Evolutionary conservation across 768 basidiomycete genomes (phyloP).

Genomic region (Mycena vulgaris): DNA sequence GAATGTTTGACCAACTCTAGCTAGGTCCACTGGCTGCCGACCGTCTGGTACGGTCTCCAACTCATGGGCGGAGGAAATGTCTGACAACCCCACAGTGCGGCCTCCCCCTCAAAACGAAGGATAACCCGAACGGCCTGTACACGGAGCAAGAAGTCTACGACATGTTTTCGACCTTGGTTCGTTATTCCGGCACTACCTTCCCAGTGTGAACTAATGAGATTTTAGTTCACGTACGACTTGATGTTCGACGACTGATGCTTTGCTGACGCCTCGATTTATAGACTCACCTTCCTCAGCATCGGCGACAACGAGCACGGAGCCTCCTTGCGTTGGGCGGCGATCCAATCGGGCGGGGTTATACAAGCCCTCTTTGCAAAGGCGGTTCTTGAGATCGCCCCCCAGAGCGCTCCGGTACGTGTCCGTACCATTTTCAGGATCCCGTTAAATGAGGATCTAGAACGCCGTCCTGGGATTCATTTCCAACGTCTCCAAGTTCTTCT

Average conservation of each 20-base stretch:
- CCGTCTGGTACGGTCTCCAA: constrained; percentile 49
- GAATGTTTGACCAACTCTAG: constrained; percentile 60
- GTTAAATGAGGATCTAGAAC: constrained; percentile 42
- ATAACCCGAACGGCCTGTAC: no score
- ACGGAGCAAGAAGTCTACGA: constrained; percentile 60
- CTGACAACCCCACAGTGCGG: constrained; percentile 48
- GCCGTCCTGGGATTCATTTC: constrained; percentile 45
- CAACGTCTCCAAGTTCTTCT: constrained; percentile 44
- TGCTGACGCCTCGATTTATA: no score
- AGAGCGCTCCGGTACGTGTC: constrained; percentile 43
- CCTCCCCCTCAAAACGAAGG: constrained; percentile 58
- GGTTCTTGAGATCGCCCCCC: constrained; percentile 43
- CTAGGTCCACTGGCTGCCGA: constrained; percentile 59
- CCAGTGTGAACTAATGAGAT: neutral
- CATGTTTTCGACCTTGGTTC: constrained; percentile 49
- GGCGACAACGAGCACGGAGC: constrained; percentile 41
- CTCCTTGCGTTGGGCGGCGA: constrained; percentile 31
- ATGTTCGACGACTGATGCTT: neutral
- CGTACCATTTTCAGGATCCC: neutral
- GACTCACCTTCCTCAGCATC: constrained; percentile 39
- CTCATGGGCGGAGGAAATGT: neutral
- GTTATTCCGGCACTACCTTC: neutral
- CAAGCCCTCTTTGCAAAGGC: constrained; percentile 38
- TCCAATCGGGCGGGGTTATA: constrained; percentile 38
- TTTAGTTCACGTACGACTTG: constrained; percentile 22